Base-by-base conservation (phyloP, 2,329 filamentous ascomycete genomes). In the Alternaria hordeiaustralica region DNA sequence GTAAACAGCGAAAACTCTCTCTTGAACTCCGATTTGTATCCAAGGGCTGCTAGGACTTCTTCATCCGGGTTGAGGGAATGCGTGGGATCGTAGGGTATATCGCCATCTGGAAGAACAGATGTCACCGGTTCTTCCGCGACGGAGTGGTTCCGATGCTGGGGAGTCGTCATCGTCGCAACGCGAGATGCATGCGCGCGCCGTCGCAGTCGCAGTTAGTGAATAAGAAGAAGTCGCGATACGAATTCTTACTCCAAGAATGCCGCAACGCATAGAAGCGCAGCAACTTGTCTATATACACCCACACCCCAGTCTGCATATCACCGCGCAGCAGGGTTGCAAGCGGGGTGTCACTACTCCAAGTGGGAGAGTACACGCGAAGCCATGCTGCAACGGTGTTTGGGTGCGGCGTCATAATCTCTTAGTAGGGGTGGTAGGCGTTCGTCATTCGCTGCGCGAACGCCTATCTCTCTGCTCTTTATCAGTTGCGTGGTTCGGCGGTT, bases 1-100 rank as follows among this genome's bases (percentile, higher is more conserved):
- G 90, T 91, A 86, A 90, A 93, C 13, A 92, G 81, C 3, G 86
- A 89, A 76, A 93, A 92, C 71, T 93, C 90, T 72, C 91, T 85
- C 80, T 88, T 89, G 81, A 89, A 89, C 72, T 89, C 87, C 56
- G 87, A 84, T 75, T 87, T 88, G 76, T 87, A 88, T 41, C 89
- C 89, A 23, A 91, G 81, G 1, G 88, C 86, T 3, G 87, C 87
- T 6, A 91, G 82, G 2, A 85, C 85, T 58, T 89, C 87, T 68
- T 90, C 88, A 72, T 90, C 89, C 5, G 82, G 79, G 44, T 78
- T 79, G 71, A 85, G 82, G 26, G 82, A 81, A 56, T 82, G 78
- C 44, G 80, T 77, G 1, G 80, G 70, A 63, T 82, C 79, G 66
- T 84, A 81, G 1, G 83, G 85, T 18, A 86, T 74, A 58, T 87